Evolutionary conservation across 2,329 filamentous ascomycete species (phyloP), one percentile per base, ranked within the genome.

Genomic region (Pestalotiopsis sp.): DNA sequence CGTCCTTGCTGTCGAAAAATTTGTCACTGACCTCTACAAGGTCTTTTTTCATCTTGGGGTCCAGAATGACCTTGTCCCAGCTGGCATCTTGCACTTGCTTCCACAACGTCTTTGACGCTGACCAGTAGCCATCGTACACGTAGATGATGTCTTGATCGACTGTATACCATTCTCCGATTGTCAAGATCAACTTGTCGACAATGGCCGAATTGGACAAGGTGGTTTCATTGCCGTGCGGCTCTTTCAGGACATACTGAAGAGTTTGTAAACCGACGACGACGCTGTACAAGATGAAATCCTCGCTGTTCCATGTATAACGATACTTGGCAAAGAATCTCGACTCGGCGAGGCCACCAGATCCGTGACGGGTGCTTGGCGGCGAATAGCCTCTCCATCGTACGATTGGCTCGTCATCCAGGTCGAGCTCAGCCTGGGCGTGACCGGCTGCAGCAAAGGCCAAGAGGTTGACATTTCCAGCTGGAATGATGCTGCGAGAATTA

Each of bases 11-110:
- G 66, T 87, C 82, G 75, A 90, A 93, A 79, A 92, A 92, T 64
- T 85, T 85, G 62, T 86, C 79, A 45, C 91, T 86, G 75, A 92
- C 90, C 4, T 84, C 80, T 52, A 89, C 86, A 66, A 92, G 82
- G 9, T 84, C 79, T 70, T 86, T 84, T 80, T 92, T 92, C 85
- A 90, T 90, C n/a, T 81, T 80, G 39, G 86, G 80, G 45, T 91
- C 88, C 7, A 92, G 82, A 56, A 92, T 92, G 3, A 92, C 90
- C 71, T 88, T 85, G 13, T 88, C 84, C 90, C 89, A 92, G 36
- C 81, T 82, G 0, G 87, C 79, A 60, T 86, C 85, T 73, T 84
- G 82, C 6, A 85, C 80, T 73, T 83, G 88, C 13, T 86, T 73
- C 77, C 83, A 92, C 38, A 92, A 80, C 69, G 88, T 86, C 3